Conservation (phyloP, 371 early-diverging fungal species). For the Rhizopus sp. region DNA sequence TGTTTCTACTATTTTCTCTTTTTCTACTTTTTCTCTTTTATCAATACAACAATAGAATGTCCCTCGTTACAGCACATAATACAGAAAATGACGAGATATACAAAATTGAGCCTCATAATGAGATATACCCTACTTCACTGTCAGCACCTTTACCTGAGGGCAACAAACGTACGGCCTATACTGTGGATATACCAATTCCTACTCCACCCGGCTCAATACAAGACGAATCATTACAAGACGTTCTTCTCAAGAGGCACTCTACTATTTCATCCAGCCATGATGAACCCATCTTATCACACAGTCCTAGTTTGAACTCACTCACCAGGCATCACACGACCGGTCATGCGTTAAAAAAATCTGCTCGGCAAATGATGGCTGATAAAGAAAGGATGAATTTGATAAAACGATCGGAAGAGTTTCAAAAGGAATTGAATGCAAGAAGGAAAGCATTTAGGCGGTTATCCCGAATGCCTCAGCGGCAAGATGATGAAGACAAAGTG, state of each 20-base stretch:
- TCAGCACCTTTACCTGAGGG: too few relatives aligned
- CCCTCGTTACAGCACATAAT: too few relatives aligned
- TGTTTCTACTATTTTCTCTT: too few relatives aligned
- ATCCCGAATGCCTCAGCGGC: slow-evolving; percentile 19
- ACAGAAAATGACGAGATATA: too few relatives aligned
- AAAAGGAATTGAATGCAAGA: slow-evolving; percentile 29
- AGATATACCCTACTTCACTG: too few relatives aligned
- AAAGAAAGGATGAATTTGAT: slow-evolving; percentile 20
- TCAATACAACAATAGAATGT: too few relatives aligned
- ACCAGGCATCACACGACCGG: slow-evolving; percentile 48
- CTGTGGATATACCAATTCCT: too few relatives aligned
- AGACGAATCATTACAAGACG: not conserved
- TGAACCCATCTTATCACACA: not conserved
- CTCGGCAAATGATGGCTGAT: slow-evolving; percentile 30
- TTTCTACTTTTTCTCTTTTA: too few relatives aligned
- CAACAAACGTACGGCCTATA: too few relatives aligned
- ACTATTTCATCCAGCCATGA: slow-evolving; percentile 14
- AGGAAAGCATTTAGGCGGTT: slow-evolving; percentile 35
- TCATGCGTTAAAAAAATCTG: slow-evolving; percentile 28
- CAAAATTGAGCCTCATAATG: too few relatives aligned
- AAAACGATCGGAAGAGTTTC: slow-evolving; percentile 33
- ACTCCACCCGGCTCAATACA: too few relatives aligned
- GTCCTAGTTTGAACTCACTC: slow-evolving; percentile 3
- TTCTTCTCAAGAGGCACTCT: slow-evolving; percentile 19
- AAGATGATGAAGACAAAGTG: slow-evolving; percentile 43